Evolutionary conservation across 2,329 filamentous ascomycete genomes (phyloP), one percentile per base, ranked within the genome.

Genomic region (Penicillium hordei): DNA sequence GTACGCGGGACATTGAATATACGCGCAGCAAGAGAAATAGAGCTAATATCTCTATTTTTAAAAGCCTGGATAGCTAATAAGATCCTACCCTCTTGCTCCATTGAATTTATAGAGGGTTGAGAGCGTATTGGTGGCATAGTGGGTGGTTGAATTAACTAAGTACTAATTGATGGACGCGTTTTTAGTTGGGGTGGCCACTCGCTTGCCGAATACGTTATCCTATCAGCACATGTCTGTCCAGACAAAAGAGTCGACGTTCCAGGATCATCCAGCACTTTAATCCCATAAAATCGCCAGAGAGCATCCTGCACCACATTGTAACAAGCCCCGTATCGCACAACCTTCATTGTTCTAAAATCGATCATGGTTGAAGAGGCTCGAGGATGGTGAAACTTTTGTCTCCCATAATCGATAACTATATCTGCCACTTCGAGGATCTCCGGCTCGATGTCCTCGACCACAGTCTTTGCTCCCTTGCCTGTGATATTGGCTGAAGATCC

Each of bases 401-500:
- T 53, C 9, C 72, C 71, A 50, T 74, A 71, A 46, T 75, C 66
- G 13, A 75, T 58, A 7, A 72, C 62, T 4, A 75, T 60, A 63
- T 74, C 66, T 2, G 70, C 72, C 1, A 63, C 63, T 7, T 53
- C 57, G 3, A 50, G 31, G 38, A 74, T 65, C 38, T 73, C 71
- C 2, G 52, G 44, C 55, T 72, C 64, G 27, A 75, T 72, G 21
- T 72, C 68, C 25, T 73, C 68, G 4, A 69, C 60, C 0, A 54
- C 31, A 9, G 40, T 60, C 51, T 72, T 74, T 10, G 66, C 66
- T 7, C 70, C 70, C n/a, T 56, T 61, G 1, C 70, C 70, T 1
- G 70, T 64, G 1, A 75, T 15, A 45, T 75, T 74, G 12, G 72
- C 72, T 6, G 67, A 70, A 0, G 67, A 70, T 0, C 71, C 71